Evolutionary conservation across 768 basidiomycete species (phyloP).

Genomic region (Plicaturopsis crispa): DNA sequence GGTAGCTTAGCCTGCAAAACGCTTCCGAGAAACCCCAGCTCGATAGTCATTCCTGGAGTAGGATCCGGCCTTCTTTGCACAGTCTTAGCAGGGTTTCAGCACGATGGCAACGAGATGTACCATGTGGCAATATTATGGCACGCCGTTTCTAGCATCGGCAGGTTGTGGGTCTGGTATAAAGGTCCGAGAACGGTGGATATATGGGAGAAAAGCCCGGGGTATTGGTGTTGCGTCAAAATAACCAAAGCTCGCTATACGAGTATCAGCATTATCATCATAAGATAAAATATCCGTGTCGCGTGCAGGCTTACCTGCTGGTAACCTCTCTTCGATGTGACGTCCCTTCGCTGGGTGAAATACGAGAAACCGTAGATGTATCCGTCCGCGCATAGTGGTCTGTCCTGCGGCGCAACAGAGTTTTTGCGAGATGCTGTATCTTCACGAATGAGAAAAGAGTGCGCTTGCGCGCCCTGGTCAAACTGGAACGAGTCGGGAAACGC

Average conservation of each 20-base stretch:
- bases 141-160: constrained; percentile 77
- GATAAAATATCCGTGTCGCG: neutral
- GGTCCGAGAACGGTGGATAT: constrained; percentile 66
- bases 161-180: constrained; percentile 62
- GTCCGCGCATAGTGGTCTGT: constrained; percentile 36
- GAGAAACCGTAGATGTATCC: constrained; percentile 75
- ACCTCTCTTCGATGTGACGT: constrained; percentile 62
- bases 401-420: constrained; percentile 16
- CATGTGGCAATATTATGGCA: constrained; percentile 82
- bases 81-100: constrained; percentile 13
- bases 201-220: constrained; percentile 75
- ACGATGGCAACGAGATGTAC: constrained; percentile 34
- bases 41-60: constrained; percentile 52
- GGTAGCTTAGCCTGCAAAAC: constrained; percentile 72
- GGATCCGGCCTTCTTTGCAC: constrained; percentile 71
- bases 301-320: constrained; percentile 62
- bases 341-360: constrained; percentile 66
- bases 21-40: constrained; percentile 79
- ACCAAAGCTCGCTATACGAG: constrained; percentile 64
- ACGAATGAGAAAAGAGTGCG: constrained; percentile 83
- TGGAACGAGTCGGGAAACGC: constrained; percentile 87
- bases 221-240: constrained; percentile 72
- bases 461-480: constrained; percentile 77
- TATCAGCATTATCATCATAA: constrained; percentile 5
- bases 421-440: constrained; percentile 25